Percentiles rank a stretch among this genome's conserved stretches.
Evolutionary conservation across 139 green algal genomes (phyloP).

Genomic region (Volvox africanus): DNA sequence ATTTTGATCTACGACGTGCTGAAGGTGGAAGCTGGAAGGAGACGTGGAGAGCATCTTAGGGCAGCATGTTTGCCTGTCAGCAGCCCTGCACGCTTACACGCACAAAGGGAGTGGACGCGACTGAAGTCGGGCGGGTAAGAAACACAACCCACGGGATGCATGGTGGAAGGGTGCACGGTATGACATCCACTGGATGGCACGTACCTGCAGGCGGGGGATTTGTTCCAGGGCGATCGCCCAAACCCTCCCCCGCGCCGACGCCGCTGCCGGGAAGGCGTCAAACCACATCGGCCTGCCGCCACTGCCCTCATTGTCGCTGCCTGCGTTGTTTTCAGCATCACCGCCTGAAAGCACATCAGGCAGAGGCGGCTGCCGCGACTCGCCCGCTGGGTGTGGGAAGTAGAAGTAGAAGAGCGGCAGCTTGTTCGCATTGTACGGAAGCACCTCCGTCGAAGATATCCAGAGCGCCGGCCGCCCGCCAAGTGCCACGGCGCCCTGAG

Average conservation of each 20-base stretch:
- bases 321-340: background rate
- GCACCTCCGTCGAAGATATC: background rate
- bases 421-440: background rate
- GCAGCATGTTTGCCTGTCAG: no score
- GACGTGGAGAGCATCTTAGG: no score
- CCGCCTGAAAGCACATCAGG: background rate
- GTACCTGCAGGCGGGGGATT: background rate
- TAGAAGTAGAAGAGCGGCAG: constrained; percentile 27
- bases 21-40: no score
- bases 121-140: no score
- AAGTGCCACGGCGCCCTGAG: constrained; percentile 12
- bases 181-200: background rate
- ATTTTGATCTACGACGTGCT: no score
- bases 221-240: background rate
- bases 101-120: no score
- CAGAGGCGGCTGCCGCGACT: background rate
- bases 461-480: background rate
- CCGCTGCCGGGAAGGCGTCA: background rate
- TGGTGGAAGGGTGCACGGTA: background rate
- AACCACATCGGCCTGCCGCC: background rate
- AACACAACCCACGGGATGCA: no score
- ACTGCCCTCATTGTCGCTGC: background rate
- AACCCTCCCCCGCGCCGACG: background rate
- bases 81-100: no score
- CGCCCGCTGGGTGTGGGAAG: background rate